phyloP scores from a whole-genome alignment of 192 early-diverging fungal species.

The Physocladia obscura region DNA sequence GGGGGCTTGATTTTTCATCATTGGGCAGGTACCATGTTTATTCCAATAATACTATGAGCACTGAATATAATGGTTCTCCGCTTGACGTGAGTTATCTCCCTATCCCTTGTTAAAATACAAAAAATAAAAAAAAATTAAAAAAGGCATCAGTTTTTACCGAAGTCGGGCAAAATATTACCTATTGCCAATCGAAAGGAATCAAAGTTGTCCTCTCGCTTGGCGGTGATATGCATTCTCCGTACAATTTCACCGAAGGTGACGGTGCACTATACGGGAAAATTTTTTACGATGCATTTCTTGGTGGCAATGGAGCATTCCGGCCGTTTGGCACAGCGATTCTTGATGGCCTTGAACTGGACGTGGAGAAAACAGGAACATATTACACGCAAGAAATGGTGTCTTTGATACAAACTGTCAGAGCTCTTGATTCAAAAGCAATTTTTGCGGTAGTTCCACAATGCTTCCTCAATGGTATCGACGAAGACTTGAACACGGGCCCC shows the following conservation, averaged over 20 bases:
- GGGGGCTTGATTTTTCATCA: not conserved
- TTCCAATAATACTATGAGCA: not conserved
- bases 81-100: not conserved
- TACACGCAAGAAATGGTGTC: not conserved
- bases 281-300: conserved; percentile 9
- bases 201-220: conserved; percentile 17
- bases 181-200: conserved; percentile 15
- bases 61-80: not conserved
- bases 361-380: not conserved
- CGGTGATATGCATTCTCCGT: not conserved
- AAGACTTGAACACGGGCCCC: conserved; percentile 11
- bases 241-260: conserved; percentile 5
- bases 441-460: conserved; percentile 14
- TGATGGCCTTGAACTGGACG: conserved; percentile 22
- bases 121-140: too few relatives aligned
- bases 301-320: not conserved
- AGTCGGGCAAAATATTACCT: conserved; percentile 1
- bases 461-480: conserved; percentile 1
- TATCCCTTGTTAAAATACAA: too few relatives aligned
- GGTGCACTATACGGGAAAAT: not conserved
- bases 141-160: not conserved
- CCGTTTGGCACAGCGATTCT: conserved; percentile 6
- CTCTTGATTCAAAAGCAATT: not conserved
- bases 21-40: not conserved
- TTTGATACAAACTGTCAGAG: not conserved